A percentile compares a stretch with the other conserved stretches of the same genome.
Conservation (phyloP, 2,329 filamentous ascomycete species). For the Fusarium proliferatum region DNA sequence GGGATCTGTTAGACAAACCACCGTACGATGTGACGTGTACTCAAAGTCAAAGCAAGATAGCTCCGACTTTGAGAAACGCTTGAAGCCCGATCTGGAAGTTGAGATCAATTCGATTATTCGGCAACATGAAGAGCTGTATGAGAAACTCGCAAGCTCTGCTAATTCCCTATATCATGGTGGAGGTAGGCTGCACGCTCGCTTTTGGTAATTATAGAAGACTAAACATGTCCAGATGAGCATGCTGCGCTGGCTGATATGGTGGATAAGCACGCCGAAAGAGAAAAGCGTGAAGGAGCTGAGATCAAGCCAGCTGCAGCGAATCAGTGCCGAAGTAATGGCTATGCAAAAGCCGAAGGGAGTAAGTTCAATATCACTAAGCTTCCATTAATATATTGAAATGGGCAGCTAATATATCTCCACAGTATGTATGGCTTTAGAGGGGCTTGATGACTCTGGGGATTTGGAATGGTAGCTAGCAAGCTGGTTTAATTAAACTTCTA, state of each 20-base stretch:
- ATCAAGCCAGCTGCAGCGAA: background rate
- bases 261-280: background rate
- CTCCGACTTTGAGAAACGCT: background rate
- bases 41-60: background rate
- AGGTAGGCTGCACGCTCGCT: fast-evolving
- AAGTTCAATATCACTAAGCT: background rate
- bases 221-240: background rate
- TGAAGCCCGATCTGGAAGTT: background rate
- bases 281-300: background rate
- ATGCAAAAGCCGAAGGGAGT: background rate
- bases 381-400: fast-evolving
- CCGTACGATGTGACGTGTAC: background rate
- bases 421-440: background rate
- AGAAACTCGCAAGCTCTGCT: background rate
- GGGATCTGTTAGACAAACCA: background rate
- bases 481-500: fast-evolving
- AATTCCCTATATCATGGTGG: background rate
- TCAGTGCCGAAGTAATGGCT: background rate
- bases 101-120: background rate
- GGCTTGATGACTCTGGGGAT: background rate
- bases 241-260: background rate
- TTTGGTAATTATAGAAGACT: background rate
- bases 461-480: background rate
- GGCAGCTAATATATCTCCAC: background rate
- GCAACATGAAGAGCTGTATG: background rate